A percentile compares a stretch with the other conserved stretches of the same genome.
These are phyloP conservation scores for Chaetomium tenue DNA, from an alignment of 495 filamentous ascomycete genomes.

Conservation along the genomic window DNA sequence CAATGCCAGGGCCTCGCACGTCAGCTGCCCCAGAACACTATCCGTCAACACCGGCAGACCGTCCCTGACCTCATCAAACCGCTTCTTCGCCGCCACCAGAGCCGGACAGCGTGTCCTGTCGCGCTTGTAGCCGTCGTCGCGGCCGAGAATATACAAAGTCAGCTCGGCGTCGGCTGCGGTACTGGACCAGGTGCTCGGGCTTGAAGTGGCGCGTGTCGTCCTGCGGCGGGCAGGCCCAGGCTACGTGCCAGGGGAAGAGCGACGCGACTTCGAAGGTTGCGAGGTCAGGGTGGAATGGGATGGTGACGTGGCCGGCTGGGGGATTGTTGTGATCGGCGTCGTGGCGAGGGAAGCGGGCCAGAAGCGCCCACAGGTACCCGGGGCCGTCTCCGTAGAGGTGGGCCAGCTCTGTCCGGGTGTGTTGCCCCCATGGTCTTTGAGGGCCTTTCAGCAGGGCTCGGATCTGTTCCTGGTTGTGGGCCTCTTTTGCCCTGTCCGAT, in stretches of 20 bases:
- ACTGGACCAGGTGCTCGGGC: neutral
- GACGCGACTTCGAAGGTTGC: neutral
- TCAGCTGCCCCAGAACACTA: neutral
- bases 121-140: neutral
- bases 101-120: too few species aligned
- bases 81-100: neutral
- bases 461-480: too few species aligned
- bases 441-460: too few species aligned
- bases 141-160: neutral
- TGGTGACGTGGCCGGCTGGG: too few species aligned
- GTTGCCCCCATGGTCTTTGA: too few species aligned
- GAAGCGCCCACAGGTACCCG: too few species aligned
- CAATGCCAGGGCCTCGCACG: neutral
- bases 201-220: neutral
- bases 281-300: neutral
- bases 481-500: too few species aligned
- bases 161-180: neutral
- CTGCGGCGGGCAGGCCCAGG: neutral
- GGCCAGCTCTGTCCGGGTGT: too few species aligned
- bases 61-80: neutral
- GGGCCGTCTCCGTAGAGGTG: too few species aligned
- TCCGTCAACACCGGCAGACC: neutral
- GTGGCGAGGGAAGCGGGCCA: too few species aligned
- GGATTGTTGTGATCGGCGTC: too few species aligned
- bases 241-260: neutral